phyloP scores from a whole-genome alignment of 2,329 filamentous ascomycete species.

The Emergomyces orientalis region DNA sequence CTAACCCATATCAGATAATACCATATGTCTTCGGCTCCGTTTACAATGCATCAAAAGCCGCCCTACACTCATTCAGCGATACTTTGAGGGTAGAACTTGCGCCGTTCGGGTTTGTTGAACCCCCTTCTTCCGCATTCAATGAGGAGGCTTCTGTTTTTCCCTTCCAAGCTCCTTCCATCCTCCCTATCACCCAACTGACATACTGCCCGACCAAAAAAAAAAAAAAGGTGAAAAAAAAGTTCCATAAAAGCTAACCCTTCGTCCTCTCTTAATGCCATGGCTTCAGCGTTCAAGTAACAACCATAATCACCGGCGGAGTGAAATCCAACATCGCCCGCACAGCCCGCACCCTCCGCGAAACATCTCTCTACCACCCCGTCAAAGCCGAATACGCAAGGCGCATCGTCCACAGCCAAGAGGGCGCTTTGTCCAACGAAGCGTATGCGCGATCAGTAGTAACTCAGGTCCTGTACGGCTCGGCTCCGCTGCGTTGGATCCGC shows the following conservation, averaged over 20 bases:
- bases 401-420: slow-evolving; percentile 46
- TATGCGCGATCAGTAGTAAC: slow-evolving; percentile 49
- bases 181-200: not conserved
- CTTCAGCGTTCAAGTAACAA: slow-evolving; percentile 42
- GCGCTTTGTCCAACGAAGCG: slow-evolving; percentile 42
- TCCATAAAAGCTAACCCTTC: not conserved
- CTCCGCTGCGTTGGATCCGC: slow-evolving; percentile 35
- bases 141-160: not conserved
- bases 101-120: slow-evolving; percentile 36
- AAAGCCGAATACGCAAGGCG: slow-evolving; percentile 44
- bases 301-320: slow-evolving; percentile 52
- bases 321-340: slow-evolving; percentile 49
- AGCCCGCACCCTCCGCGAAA: slow-evolving; percentile 38
- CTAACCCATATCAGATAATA: slow-evolving; percentile 24
- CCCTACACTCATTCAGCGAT: slow-evolving; percentile 49
- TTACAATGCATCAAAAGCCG: slow-evolving; percentile 53
- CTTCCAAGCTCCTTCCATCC: slow-evolving; percentile 6
- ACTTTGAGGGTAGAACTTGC: slow-evolving; percentile 50
- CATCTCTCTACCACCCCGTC: slow-evolving; percentile 46
- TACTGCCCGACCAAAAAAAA: not conserved
- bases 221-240: not conserved
- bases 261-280: not conserved
- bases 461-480: slow-evolving; percentile 41
- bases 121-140: not conserved
- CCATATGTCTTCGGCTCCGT: slow-evolving; percentile 39